Evolutionary conservation across 2,329 filamentous ascomycete species (phyloP), one percentile per base, ranked within the genome.

Genomic region (Paraconiothyrium sp.): DNA sequence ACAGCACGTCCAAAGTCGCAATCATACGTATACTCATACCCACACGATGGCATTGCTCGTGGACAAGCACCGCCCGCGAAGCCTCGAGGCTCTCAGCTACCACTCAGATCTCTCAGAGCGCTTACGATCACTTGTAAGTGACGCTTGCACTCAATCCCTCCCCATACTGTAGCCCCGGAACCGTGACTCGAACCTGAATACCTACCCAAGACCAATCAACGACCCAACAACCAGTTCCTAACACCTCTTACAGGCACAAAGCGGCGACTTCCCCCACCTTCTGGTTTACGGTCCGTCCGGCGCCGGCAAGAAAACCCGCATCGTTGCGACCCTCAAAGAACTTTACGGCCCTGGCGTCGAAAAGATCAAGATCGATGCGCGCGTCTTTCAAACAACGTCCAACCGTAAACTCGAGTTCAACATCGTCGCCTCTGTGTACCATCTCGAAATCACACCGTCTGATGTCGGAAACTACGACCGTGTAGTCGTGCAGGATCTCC

Each of bases 321-420:
- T 98, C 68, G 93, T 97, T 20, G 94, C 95, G 16, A 98, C 94
- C 0, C 83, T 99, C 3, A 97, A 97, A 78, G 94, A 97, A 76
- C 86, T 99, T 8, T 99, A 95, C 79, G 95, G 95, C 0, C 90
- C 94, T 0, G 94, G 95, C 47, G 95, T 97, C n/a, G 96, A 99
- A 76, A 98, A 97, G 85, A 99, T 99, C 85, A 98, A 98, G 83
- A 98, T 99, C 81, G 95, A 99, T 77, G 92, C 93, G 13, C 92
- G 95, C 67, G 91, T 97, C 61, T 99, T 99, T 83, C 94, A 97
- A 80, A 98, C 95, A 1, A 94, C 89, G 24, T 91, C 90, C 75
- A 98, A 97, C 80, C 93, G 95, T 77, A 99, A 99, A 81, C 90
- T 99, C 72, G 95, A 99, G 81, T 99, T 99, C 87, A 99, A 97